These are phyloP conservation scores for Quercus ilex DNA, from an alignment of 306 rosid species.

Conservation along the genomic window DNA sequence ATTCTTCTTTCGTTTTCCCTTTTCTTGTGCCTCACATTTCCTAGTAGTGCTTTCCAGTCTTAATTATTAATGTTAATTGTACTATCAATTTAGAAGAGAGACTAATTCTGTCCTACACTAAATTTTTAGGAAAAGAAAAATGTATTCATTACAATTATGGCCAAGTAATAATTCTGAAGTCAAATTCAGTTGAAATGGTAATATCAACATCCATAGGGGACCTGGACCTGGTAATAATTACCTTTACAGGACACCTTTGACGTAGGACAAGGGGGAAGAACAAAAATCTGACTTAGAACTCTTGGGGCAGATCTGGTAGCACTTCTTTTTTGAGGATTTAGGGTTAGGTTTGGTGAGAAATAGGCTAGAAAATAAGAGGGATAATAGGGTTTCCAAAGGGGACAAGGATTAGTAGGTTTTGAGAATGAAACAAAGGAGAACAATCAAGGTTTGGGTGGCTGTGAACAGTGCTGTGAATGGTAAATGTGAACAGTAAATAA, in stretches of 20 bases:
- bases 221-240: not conserved
- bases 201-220: not conserved
- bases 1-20: not conserved
- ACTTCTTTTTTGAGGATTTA: too few relatives aligned
- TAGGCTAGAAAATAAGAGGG: too few relatives aligned
- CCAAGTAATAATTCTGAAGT: not conserved
- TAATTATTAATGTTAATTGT: slow-evolving; percentile 12
- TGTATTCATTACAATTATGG: not conserved
- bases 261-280: too few relatives aligned
- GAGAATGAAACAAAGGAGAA: too few relatives aligned
- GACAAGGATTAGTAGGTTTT: too few relatives aligned
- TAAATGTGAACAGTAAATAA: too few relatives aligned
- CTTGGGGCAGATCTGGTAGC: too few relatives aligned
- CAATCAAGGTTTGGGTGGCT: too few relatives aligned
- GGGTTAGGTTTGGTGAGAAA: too few relatives aligned
- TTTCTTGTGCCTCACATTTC: slow-evolving; percentile 15
- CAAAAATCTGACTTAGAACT: too few relatives aligned
- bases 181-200: not conserved
- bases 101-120: not conserved
- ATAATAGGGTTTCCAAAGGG: too few relatives aligned
- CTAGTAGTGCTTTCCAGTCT: not conserved
- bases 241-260: not conserved
- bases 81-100: not conserved
- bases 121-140: not conserved
- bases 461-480: too few relatives aligned